Percentiles rank a stretch among this genome's conserved stretches.
These are phyloP conservation scores for Peronosclerospora sorghi DNA, from an alignment of 352 stramenopile species.

Conservation along the genomic window DNA sequence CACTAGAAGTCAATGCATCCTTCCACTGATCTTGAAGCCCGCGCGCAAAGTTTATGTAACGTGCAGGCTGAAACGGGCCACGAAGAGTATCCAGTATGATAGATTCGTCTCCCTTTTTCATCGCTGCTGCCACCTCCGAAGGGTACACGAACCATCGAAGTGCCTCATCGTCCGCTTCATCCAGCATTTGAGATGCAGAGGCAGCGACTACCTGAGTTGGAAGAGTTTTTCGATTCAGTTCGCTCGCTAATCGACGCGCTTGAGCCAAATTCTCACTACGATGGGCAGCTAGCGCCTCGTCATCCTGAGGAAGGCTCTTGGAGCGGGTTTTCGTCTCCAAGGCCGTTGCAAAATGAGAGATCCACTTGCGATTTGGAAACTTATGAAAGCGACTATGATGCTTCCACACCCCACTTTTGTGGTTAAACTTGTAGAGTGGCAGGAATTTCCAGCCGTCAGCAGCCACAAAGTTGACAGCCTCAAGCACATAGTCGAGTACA, in stretches of 20 bases:
- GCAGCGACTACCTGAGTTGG: too few relatives aligned
- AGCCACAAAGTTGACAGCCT: conserved; percentile 90
- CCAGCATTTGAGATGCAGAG: too few relatives aligned
- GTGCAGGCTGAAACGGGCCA: conserved; percentile 39
- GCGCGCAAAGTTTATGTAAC: conserved; percentile 31
- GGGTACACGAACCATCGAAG: conserved; percentile 74
- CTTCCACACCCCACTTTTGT: too few relatives aligned
- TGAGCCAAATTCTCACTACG: too few relatives aligned
- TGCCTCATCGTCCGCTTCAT: too few relatives aligned
- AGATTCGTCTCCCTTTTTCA: conserved; percentile 79
- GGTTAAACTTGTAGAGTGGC: too few relatives aligned
- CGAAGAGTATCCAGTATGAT: too few relatives aligned
- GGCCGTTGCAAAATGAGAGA: conserved; percentile 34
- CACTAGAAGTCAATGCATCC: too few relatives aligned
- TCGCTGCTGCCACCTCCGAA: conserved; percentile 73
- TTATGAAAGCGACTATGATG: conserved; percentile 54
- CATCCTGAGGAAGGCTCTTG: conserved; percentile 10
- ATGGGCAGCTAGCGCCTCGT: conserved; percentile 32
- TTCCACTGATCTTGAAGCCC: too few relatives aligned
- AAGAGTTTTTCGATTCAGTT: conserved; percentile 14
- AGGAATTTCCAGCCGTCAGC: conserved; percentile 90
- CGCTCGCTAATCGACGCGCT: too few relatives aligned
- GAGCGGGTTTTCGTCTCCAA: too few relatives aligned
- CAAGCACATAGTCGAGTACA: conserved; percentile 89
- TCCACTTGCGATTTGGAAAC: conserved; percentile 44